These are phyloP conservation scores for Apiospora pterosperma DNA, from an alignment of 2,329 filamentous ascomycete species.

Conservation along the genomic window DNA sequence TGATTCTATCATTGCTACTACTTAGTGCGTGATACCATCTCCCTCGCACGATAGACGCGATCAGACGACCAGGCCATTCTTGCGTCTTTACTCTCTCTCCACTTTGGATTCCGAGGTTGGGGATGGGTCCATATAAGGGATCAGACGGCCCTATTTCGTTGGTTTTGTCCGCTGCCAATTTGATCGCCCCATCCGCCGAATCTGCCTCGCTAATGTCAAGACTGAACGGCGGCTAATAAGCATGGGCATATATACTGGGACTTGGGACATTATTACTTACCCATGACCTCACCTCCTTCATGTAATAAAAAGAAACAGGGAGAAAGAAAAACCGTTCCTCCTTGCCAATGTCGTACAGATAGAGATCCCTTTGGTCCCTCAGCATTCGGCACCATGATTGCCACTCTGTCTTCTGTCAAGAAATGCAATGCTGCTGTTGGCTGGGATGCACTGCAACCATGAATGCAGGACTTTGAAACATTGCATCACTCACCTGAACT, in stretches of 20 bases:
- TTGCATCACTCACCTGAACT: background rate
- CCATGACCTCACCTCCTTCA: no score
- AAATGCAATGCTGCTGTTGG: constrained; percentile 1
- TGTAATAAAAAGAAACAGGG: no score
- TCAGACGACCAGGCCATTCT: background rate
- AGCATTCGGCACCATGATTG: background rate
- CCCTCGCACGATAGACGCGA: background rate
- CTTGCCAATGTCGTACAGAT: background rate
- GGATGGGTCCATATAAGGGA: background rate
- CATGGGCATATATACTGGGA: no score
- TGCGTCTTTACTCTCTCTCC: background rate
- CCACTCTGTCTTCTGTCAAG: background rate
- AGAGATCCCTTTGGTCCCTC: background rate
- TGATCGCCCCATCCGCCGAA: background rate
- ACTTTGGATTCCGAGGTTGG: background rate
- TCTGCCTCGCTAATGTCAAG: background rate
- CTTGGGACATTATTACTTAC: no score
- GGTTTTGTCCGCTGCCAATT: background rate
- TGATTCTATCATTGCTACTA: background rate
- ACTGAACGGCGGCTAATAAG: background rate
- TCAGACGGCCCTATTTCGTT: constrained; percentile 1
- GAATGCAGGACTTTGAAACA: background rate
- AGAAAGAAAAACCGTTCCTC: background rate
- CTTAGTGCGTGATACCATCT: no score
- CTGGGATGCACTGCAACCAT: background rate